Conservation (phyloP, 495 filamentous ascomycete species). For the Pseudoneurospora amorphoporcata region DNA sequence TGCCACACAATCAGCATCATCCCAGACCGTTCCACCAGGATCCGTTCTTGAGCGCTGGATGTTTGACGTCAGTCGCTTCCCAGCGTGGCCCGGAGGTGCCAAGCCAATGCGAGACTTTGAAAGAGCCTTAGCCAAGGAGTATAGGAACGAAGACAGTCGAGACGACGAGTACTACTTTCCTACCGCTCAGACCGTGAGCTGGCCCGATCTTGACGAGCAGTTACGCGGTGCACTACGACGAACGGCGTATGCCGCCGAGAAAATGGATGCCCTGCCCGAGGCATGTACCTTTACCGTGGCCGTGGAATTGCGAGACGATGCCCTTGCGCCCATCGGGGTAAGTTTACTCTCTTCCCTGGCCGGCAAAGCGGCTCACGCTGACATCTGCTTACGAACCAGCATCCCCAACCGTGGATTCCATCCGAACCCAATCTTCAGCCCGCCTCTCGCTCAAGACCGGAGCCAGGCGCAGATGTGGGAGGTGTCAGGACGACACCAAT, state of each 20-base stretch:
- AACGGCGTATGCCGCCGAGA: conserved; percentile 45
- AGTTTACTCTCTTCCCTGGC: conserved; percentile 9
- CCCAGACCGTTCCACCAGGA: conserved; percentile 10
- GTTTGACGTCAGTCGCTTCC: conserved; percentile 72
- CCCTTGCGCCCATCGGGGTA: conserved; percentile 62
- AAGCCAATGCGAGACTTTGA: conserved; percentile 18
- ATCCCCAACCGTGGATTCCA: conserved; percentile 61
- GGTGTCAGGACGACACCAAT: conserved; percentile 44
- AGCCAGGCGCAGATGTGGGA: conserved; percentile 29
- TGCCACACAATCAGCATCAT: not conserved
- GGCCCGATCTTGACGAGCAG: conserved; percentile 36
- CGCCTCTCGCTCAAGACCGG: conserved; percentile 22
- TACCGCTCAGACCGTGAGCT: conserved; percentile 15
- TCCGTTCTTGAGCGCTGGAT: conserved; percentile 69
- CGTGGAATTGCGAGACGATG: conserved; percentile 70
- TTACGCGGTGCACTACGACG: conserved; percentile 40
- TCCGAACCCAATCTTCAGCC: conserved; percentile 40
- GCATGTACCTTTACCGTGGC: conserved; percentile 80
- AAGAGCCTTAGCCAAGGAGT: not conserved
- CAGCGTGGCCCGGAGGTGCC: conserved; percentile 39
- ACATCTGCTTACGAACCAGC: conserved; percentile 17
- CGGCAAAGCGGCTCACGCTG: not conserved
- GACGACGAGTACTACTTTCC: conserved; percentile 2
- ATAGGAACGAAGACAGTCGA: conserved; percentile 1
- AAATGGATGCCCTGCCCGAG: conserved; percentile 53